Percentiles rank a stretch among this genome's conserved stretches.
These are phyloP conservation scores for Cadophora sp. DNA, from an alignment of 2,329 filamentous ascomycete genomes.

Conservation along the genomic window DNA sequence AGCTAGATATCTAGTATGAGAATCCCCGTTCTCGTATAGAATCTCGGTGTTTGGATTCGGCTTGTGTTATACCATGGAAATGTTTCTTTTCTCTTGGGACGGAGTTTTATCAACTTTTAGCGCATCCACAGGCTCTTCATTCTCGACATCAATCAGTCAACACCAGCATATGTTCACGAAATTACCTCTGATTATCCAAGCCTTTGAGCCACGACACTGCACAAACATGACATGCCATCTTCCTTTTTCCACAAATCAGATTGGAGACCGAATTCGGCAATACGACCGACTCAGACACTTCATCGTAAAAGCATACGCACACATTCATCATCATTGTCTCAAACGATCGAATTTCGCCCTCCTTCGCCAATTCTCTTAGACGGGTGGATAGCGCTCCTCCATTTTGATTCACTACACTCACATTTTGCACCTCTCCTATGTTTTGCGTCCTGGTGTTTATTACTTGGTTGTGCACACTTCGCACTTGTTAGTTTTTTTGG, in stretches of 20 bases:
- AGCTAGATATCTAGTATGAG: neutral
- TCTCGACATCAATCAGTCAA: neutral
- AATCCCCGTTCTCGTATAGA: neutral
- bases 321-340: neutral
- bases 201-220: conserved; percentile 19
- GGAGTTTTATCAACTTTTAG: conserved; percentile 12
- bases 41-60: conserved; percentile 18
- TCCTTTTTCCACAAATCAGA: conserved; percentile 7
- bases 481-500: neutral
- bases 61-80: conserved; percentile 26
- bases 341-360: conserved; percentile 3
- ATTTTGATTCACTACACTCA: conserved; percentile 12
- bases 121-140: neutral
- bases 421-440: conserved; percentile 16
- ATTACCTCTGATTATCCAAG: neutral
- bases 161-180: conserved; percentile 21
- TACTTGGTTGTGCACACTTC: neutral
- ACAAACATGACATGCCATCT: conserved; percentile 16
- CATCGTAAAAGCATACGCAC: conserved; percentile 25
- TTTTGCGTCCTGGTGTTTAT: conserved; percentile 5
- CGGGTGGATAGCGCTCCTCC: conserved; percentile 17
- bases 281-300: conserved; percentile 11
- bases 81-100: conserved; percentile 11
- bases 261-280: neutral
- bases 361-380: conserved; percentile 22